A percentile compares a stretch with the other conserved stretches of the same genome.
Evolutionary conservation across 225 moss, liverwort and hornwort species (phyloP).

Genomic region (Physcomitrium patens): DNA sequence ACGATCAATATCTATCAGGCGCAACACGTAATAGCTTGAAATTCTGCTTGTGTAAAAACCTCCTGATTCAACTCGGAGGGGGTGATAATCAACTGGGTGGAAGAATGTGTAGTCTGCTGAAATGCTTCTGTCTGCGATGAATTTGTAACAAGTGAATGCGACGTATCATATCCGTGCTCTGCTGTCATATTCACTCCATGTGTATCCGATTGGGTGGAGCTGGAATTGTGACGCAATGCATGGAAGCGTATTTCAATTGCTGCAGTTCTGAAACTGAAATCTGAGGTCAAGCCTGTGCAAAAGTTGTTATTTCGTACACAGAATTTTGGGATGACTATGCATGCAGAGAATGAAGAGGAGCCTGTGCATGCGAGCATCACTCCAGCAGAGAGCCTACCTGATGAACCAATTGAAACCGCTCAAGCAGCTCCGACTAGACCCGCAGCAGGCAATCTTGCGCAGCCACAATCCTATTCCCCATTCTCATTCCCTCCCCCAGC

Average conservation of each 20-base stretch:
- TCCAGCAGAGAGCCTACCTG: slow-evolving; percentile 29
- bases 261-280: background rate
- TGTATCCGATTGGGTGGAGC: no score
- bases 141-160: background rate
- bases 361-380: slow-evolving; percentile 24
- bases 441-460: slow-evolving; percentile 16
- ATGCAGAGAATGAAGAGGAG: slow-evolving; percentile 74
- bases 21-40: no score
- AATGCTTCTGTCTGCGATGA: background rate
- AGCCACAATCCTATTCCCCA: slow-evolving; percentile 17
- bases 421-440: slow-evolving; percentile 2
- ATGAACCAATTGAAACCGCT: slow-evolving; percentile 14
- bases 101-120: background rate
- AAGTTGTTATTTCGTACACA: background rate
- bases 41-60: background rate
- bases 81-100: slow-evolving; percentile 40
- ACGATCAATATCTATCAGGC: no score
- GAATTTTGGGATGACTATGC: slow-evolving; percentile 68
- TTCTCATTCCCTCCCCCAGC: slow-evolving; percentile 12
- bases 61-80: slow-evolving; percentile 25
- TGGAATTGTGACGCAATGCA: no score
- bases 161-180: background rate
- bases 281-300: background rate
- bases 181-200: background rate
- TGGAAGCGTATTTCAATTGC: background rate